These are phyloP conservation scores for Fagopyrum homotropicum DNA, from an alignment of 148 eudicot genomes.

Conservation along the genomic window DNA sequence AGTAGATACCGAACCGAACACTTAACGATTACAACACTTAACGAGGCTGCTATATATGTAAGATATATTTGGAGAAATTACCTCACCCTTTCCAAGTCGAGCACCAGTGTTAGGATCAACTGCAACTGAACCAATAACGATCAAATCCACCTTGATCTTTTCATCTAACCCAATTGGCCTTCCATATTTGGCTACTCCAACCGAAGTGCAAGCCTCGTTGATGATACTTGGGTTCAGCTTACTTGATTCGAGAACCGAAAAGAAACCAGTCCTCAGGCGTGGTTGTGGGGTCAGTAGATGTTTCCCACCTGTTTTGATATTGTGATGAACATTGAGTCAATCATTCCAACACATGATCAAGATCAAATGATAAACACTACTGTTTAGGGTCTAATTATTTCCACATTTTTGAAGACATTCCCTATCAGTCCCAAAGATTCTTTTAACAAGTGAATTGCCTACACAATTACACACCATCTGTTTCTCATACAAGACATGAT, in stretches of 20 bases:
- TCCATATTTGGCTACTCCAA: constrained; percentile 89
- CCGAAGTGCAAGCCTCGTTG: constrained; percentile 87
- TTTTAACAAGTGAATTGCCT: not conserved
- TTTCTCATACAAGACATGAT: not conserved
- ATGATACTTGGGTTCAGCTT: constrained; percentile 51
- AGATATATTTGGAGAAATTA: constrained; percentile 17
- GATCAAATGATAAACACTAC: not conserved
- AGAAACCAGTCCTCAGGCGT: constrained; percentile 91
- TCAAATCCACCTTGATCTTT: constrained; percentile 80
- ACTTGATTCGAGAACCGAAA: constrained; percentile 66
- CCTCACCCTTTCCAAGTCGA: constrained; percentile 99
- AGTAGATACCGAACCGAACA: not conserved
- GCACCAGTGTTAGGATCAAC: constrained; percentile 91
- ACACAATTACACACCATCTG: not conserved
- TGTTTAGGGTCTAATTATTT: not conserved
- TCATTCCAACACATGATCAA: not conserved
- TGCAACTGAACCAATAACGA: constrained; percentile 90
- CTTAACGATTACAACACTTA: not conserved
- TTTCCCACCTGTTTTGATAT: constrained; percentile 48
- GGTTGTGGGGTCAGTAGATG: constrained; percentile 89
- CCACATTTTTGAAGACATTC: not conserved
- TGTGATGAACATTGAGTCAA: not conserved
- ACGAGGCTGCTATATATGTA: not conserved
- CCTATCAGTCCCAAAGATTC: not conserved
- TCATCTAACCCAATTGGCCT: constrained; percentile 82